Base-by-base conservation (phyloP, 2,329 filamentous ascomycete genomes). In the Venturiaceae sp. region DNA sequence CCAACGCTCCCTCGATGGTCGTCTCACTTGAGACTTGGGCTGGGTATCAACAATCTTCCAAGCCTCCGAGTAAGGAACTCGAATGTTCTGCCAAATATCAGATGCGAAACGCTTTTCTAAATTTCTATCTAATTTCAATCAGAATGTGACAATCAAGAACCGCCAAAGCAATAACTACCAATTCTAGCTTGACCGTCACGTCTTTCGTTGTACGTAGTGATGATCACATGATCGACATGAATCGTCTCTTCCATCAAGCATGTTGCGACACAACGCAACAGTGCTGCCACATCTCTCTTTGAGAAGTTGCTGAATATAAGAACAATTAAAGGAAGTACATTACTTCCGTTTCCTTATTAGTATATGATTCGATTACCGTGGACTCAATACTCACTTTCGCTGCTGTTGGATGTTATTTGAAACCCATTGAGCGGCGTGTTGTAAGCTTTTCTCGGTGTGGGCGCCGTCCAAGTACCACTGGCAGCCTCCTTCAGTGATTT, bases 401-500 rank as follows among this genome's bases (percentile, higher is more conserved):
- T 19, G 11, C 16, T 23, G 19, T 7, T 55, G 5, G 30, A 23
- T 23, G 36, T 55, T 55, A 21, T 57, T 67, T 8, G 81, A 82
- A 66, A 92, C 92, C 92, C 92, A 96, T 63, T 77, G 78, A 3
- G 83, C 89, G 9, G 88, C 87, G 41, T 88, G 80, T 55, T 83
- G 79, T 62, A 96, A 83, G 64, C 90, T 95, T 65, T 95, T 90
- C 23, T 84, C 77, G 0, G 91, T 96, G 68, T 96, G 92, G 2
- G 89, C 92, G 2, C 92, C 90, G 66, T 96, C 92, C 16, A 96
- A 83, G 63, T 87, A 84, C 90, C 91, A 96, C 16, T 78, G 79
- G 9, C 88, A 75, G 32, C 78, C 75, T 3, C 72, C 71, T 1
- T 75, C 74, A 3, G 74, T 68, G 61, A 83, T 80, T 28, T 70